Conservation (phyloP, 768 basidiomycete species). For the Coprinopsis marcescibilis region DNA sequence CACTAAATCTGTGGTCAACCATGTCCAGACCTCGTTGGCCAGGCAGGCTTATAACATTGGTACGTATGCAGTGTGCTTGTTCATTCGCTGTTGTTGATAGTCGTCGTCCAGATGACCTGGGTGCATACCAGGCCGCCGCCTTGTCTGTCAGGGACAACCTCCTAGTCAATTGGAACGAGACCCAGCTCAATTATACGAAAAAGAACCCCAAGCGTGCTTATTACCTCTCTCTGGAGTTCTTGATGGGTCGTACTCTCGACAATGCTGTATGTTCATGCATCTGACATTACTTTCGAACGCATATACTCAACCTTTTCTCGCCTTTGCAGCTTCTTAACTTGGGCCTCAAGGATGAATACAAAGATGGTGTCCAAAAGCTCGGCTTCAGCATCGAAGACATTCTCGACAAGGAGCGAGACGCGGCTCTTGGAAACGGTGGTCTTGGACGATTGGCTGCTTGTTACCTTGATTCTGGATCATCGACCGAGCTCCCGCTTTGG, state of each 20-base stretch:
- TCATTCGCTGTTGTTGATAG: constrained; percentile 2
- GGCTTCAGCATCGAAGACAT: constrained; percentile 90
- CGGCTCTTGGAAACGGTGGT: constrained; percentile 92
- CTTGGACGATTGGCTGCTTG: constrained; percentile 95
- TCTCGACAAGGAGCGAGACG: constrained; percentile 86
- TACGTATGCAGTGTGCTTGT: constrained; percentile 18
- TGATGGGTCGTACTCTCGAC: constrained; percentile 78
- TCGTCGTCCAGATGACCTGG: constrained; percentile 51
- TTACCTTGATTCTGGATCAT: constrained; percentile 91
- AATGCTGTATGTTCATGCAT: constrained; percentile 39
- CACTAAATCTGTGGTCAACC: constrained; percentile 72
- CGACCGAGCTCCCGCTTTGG: constrained; percentile 89
- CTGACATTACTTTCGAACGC: constrained; percentile 3
- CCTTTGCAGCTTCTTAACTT: constrained; percentile 72
- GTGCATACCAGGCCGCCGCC: constrained; percentile 90
- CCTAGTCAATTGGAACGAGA: constrained; percentile 85
- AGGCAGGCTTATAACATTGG: constrained; percentile 88
- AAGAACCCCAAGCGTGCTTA: constrained; percentile 88
- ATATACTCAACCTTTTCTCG: background rate
- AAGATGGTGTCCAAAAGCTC: constrained; percentile 60
- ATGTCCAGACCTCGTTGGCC: constrained; percentile 85
- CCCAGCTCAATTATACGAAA: constrained; percentile 69
- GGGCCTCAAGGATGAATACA: constrained; percentile 72
- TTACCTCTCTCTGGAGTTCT: constrained; percentile 92
- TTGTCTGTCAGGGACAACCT: constrained; percentile 85